Percentiles rank a stretch among this genome's conserved stretches.
Evolutionary conservation across 345 rosid genomes (phyloP).

Genomic region (Mallotus nudiflorus): DNA sequence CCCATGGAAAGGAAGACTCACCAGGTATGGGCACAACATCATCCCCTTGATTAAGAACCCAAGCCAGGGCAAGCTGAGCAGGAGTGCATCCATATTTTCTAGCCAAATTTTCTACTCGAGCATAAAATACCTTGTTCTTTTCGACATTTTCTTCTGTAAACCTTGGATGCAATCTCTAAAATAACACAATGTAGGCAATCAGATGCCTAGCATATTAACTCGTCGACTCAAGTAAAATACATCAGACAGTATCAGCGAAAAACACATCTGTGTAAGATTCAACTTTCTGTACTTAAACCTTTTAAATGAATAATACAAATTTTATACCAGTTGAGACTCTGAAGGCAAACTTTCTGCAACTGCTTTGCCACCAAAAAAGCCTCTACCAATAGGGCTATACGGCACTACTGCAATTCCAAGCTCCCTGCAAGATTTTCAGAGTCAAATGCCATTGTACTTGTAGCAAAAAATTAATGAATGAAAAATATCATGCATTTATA

Average conservation of each 20-base stretch:
- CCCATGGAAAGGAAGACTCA: no score
- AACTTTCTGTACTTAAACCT: neutral
- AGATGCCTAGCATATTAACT: neutral
- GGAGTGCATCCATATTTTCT: conserved; percentile 26
- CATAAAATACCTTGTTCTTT: conserved; percentile 30
- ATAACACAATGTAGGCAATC: neutral
- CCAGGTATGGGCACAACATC: conserved; percentile 47
- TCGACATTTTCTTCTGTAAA: conserved; percentile 19
- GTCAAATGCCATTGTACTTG: neutral
- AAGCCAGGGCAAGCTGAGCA: conserved; percentile 40
- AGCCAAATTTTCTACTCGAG: conserved; percentile 25
- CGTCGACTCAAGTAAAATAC: neutral
- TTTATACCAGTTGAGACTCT: conserved; percentile 6
- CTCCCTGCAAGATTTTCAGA: conserved; percentile 5
- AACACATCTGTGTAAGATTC: neutral
- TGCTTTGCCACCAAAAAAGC: conserved; percentile 15
- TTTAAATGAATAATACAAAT: neutral
- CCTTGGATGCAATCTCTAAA: conserved; percentile 10
- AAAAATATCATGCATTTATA: neutral
- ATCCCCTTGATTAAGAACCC: conserved; percentile 40
- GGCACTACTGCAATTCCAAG: conserved; percentile 14
- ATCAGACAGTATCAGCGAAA: neutral
- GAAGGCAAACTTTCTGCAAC: conserved; percentile 9
- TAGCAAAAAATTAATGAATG: neutral
- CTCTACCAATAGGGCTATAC: conserved; percentile 4